Base-by-base conservation (phyloP, 306 rosid genomes). In the Cicer pinnatifidum region DNA sequence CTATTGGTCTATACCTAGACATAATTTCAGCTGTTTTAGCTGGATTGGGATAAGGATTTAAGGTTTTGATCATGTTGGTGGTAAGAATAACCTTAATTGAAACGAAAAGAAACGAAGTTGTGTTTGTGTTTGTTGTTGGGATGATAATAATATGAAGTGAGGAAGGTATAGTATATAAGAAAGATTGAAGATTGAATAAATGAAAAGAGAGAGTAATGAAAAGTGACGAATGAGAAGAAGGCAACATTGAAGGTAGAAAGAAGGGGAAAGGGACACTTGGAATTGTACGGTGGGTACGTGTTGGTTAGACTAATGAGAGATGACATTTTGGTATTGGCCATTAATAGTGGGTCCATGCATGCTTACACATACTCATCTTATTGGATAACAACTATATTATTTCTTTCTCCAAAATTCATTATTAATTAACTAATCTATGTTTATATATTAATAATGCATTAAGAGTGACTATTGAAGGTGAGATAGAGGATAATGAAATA, bases 1-100 rank as follows among this genome's bases (percentile, higher is more conserved):
- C 99, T 70, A 91, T 94, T 1, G 99, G 97, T 45, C 97, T 82
- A 74, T 88, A 91, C 82, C 95, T 78, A 2, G 97, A 91, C 99
- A 94, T 90, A 58, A 94, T 94, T 76, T 89, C 93, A 66, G 97
- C 97, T 1, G 97, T 91, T 82, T 86, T 91, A 0, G 87, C 88
- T 15, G 92, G 82, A 66, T 67, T 76, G 48, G 85, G 48, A 75
- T 85, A 87, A 10, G 96, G 92, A 66, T 53, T 85, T 65, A 93
- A 78, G 11, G 97, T 91, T 81, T 89, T 86, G 87, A 93, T 85
- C 98, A 93, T 93, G 83, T 77, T 82, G 63, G 53, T 23, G 5
- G 39, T 54, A 54, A 1, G 19, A 48, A 15, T 4, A 20, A 58
- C 64, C 28, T 60, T 60, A 60, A 12, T 59, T 12, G 35, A 17